These are phyloP conservation scores for Aspergillus fructus DNA, from an alignment of 2,329 filamentous ascomycete genomes.

Conservation along the genomic window DNA sequence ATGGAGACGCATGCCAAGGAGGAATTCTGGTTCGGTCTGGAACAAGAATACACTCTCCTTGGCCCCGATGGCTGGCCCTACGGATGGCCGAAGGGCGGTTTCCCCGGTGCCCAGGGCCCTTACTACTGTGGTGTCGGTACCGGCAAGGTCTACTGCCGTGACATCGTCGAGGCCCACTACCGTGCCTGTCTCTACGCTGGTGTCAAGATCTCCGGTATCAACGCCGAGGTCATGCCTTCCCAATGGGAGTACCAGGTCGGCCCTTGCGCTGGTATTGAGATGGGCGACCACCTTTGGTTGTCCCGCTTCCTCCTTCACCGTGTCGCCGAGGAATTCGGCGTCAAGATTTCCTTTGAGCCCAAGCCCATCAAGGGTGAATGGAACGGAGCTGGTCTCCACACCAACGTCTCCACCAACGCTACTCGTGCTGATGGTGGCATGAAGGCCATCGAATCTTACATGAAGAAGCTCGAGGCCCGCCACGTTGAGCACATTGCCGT, in stretches of 20 bases:
- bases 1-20: slow-evolving; percentile 84
- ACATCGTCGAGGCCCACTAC: slow-evolving; percentile 95
- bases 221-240: slow-evolving; percentile 96
- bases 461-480: slow-evolving; percentile 78
- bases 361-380: slow-evolving; percentile 96
- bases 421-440: slow-evolving; percentile 92
- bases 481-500: slow-evolving; percentile 85
- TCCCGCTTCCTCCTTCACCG: slow-evolving; percentile 85
- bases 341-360: slow-evolving; percentile 90
- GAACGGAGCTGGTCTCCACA: slow-evolving; percentile 94
- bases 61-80: slow-evolving; percentile 84
- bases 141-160: slow-evolving; percentile 95
- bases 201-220: slow-evolving; percentile 95
- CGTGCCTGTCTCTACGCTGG: slow-evolving; percentile 85
- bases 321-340: slow-evolving; percentile 94
- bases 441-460: slow-evolving; percentile 85
- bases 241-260: slow-evolving; percentile 99
- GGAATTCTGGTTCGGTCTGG: slow-evolving; percentile 95
- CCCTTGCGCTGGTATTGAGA: slow-evolving; percentile 80
- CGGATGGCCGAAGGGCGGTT: slow-evolving; percentile 85
- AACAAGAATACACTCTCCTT: slow-evolving; percentile 96
- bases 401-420: slow-evolving; percentile 86
- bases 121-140: slow-evolving; percentile 99
- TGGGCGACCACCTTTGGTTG: slow-evolving; percentile 97
- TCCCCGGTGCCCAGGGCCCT: slow-evolving; percentile 87